Evolutionary conservation across 805 yeast genomes (phyloP).

Genomic region (Metschnikowia matae): DNA sequence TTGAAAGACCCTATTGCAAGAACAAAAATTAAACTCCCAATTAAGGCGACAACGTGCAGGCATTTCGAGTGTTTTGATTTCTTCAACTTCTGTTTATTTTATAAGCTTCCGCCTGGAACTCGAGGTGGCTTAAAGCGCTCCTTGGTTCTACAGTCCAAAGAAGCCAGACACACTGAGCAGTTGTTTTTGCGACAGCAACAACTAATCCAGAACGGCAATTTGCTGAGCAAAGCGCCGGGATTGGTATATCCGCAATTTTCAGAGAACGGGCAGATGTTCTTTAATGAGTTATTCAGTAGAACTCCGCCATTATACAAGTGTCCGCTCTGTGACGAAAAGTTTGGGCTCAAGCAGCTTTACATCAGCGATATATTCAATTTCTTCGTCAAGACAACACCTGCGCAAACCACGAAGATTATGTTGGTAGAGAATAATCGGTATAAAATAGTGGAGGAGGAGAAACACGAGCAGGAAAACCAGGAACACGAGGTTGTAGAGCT

Average conservation of each 20-base stretch:
- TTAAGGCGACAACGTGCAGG: slow-evolving; percentile 33
- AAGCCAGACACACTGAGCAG: slow-evolving; percentile 15
- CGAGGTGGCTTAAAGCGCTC: slow-evolving; percentile 22
- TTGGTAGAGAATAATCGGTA: slow-evolving; percentile 32
- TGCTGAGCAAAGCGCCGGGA: slow-evolving; percentile 10
- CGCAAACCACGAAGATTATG: slow-evolving; percentile 31
- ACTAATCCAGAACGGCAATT: slow-evolving; percentile 8
- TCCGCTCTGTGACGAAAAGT: slow-evolving; percentile 37
- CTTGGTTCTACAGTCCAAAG: slow-evolving; percentile 25
- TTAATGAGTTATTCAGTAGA: slow-evolving; percentile 13
- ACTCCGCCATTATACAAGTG: slow-evolving; percentile 33
- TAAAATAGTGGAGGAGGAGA: slow-evolving; percentile 28
- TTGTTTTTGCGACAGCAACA: slow-evolving; percentile 14
- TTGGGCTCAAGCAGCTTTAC: slow-evolving; percentile 30
- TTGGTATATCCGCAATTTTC: slow-evolving; percentile 16
- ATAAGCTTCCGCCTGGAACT: slow-evolving; percentile 30
- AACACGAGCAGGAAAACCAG: slow-evolving; percentile 11
- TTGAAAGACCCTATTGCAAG: slow-evolving; percentile 40
- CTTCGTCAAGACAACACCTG: slow-evolving; percentile 38
- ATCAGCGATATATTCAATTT: slow-evolving; percentile 40
- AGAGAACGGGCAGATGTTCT: slow-evolving; percentile 19
- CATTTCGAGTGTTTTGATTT: slow-evolving; percentile 46
- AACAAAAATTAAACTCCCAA: slow-evolving; percentile 36
- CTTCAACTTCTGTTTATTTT: slow-evolving; percentile 37
- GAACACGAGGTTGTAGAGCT: slow-evolving; percentile 25